Evolutionary conservation across 106 monocot species (phyloP), one percentile per base, ranked within the genome.

Genomic region (Gastrodia elata): DNA sequence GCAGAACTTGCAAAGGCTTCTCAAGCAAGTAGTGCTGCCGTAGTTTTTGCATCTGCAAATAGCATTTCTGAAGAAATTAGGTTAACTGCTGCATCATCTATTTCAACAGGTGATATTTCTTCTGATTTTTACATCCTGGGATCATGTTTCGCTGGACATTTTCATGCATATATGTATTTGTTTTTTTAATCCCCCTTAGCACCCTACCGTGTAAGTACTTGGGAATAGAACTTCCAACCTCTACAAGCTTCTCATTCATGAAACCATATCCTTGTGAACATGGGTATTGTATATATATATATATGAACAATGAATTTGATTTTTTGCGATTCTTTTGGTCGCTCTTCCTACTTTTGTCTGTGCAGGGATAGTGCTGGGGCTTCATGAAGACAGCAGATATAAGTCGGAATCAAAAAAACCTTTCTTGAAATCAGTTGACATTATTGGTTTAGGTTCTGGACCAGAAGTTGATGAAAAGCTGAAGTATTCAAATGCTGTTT

Each of bases 321-420:
- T 14, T 34, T 52, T 74, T 55, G 2, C n/a, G 52, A 52, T 52
- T 22, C 52, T 52, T 22, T 52, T 52, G 22, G 22, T 5, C 22
- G 2, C 22, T 52, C 52, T 8, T 52, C n/a, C 52, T 52, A 20
- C n/a, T 36, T 27, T 61, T 25, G 41, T 9, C 42, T 71, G 1
- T 59, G 52, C 43, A 93, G 92, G 92, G 68, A 75, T 70, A 73
- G 70, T 89, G 48, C 80, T 89, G 15, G 92, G 92, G 18, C 5
- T 81, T 32, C 67, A 87, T 39, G 92, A 93, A 81, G 92, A 93
- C 75, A 84, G 40, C 61, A 86, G 92, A 61, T 93, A 83, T 48
- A 93, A 93, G 75, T 83, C 84, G 8, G 92, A 93, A 30, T 80
- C 84, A 32, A 93, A 93, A 56, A 84, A 81, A 72, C 3, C 75